These are phyloP conservation scores for Amaranthus cruentus DNA, from an alignment of 148 eudicot species.

Conservation along the genomic window DNA sequence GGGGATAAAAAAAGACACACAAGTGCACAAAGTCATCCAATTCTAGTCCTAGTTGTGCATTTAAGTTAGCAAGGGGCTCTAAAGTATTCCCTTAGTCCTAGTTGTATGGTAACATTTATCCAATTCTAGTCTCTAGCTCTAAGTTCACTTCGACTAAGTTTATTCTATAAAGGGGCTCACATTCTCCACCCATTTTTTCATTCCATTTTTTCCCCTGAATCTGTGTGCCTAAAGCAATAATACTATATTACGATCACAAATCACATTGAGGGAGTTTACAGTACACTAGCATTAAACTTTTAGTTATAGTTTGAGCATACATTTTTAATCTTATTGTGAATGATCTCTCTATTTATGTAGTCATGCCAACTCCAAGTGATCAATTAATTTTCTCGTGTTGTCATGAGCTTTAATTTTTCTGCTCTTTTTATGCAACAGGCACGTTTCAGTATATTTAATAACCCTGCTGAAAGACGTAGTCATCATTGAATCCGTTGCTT, in stretches of 20 bases:
- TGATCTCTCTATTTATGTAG: not conserved
- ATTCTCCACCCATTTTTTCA: too few relatives aligned
- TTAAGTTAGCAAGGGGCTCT: not conserved
- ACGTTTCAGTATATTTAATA: slow-evolving; percentile 32
- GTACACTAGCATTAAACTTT: not conserved
- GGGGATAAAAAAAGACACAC: too few relatives aligned
- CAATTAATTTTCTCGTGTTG: not conserved
- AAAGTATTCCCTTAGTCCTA: not conserved
- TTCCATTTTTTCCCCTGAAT: too few relatives aligned
- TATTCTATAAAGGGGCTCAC: too few relatives aligned
- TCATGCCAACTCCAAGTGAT: not conserved
- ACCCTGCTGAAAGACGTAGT: slow-evolving; percentile 39
- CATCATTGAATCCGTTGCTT: slow-evolving; percentile 5
- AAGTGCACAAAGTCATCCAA: too few relatives aligned
- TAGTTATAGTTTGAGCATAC: not conserved
- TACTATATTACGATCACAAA: too few relatives aligned
- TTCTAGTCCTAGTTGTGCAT: not conserved
- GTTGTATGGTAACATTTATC: too few relatives aligned
- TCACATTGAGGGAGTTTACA: too few relatives aligned
- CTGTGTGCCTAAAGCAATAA: too few relatives aligned
- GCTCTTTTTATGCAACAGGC: slow-evolving; percentile 31
- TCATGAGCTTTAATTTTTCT: slow-evolving; percentile 6
- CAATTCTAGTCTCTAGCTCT: too few relatives aligned
- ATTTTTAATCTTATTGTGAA: not conserved
- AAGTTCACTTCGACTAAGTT: too few relatives aligned